Conservation (phyloP, 306 rosid genomes). For the Cicer cuneatum region DNA sequence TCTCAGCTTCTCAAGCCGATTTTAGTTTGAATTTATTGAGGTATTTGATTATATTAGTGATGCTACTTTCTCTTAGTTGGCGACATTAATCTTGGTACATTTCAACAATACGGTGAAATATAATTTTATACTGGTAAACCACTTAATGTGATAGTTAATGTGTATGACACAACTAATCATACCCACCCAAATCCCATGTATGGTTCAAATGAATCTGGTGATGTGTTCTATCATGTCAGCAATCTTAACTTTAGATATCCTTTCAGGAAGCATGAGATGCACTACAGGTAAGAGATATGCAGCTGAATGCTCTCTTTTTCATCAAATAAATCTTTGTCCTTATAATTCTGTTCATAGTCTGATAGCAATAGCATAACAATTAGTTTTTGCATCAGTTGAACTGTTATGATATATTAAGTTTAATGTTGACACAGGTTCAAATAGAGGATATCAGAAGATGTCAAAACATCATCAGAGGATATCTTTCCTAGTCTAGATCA, state of each 20-base stretch:
- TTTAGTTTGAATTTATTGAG: no score
- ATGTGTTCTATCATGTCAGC: conserved; percentile 68
- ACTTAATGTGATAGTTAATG: conserved; percentile 85
- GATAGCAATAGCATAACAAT: no score
- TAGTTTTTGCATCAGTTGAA: conserved; percentile 10
- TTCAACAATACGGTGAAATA: no score
- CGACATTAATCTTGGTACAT: no score
- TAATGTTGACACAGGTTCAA: conserved; percentile 73
- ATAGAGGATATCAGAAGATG: no score
- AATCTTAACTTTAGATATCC: conserved; percentile 93
- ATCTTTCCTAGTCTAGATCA: no score
- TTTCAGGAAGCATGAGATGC: conserved; percentile 94
- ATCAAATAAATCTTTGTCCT: not conserved
- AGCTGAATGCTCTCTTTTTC: not conserved
- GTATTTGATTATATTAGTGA: no score
- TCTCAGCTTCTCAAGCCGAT: no score
- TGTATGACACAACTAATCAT: conserved; percentile 84
- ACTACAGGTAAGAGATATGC: conserved; percentile 70
- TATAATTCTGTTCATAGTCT: no score
- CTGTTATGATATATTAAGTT: conserved; percentile 38
- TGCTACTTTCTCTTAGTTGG: no score
- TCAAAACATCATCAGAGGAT: no score
- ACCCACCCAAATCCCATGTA: conserved; percentile 91
- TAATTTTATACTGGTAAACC: no score
- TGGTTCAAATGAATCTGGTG: conserved; percentile 75